Conservation (phyloP, 257 asterid genomes). For the Primulina huaijiensis region DNA sequence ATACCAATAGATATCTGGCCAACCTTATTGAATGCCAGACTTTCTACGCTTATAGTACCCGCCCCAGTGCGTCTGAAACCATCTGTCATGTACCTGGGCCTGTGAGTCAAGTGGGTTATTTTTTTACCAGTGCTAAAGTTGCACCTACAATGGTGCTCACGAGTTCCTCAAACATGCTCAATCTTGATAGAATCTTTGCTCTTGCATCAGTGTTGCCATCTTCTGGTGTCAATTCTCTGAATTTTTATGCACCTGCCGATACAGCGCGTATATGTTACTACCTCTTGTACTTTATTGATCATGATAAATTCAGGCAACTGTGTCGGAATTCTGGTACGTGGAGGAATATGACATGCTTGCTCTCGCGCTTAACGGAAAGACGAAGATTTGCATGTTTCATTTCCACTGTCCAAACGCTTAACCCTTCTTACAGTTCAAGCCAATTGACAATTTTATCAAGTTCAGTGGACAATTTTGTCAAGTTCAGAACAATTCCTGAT, state of each 20-base stretch:
- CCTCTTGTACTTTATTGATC: background rate
- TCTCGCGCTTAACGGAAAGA: conserved; percentile 72
- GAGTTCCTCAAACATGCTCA: background rate
- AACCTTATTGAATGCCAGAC: background rate
- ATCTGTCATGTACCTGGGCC: background rate
- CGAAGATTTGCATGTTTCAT: conserved; percentile 57
- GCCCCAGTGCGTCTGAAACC: background rate
- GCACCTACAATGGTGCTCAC: background rate
- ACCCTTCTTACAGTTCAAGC: conserved; percentile 7
- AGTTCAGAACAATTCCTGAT: background rate
- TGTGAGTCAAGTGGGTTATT: background rate
- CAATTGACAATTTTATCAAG: background rate
- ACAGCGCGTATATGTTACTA: background rate
- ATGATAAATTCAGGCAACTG: conserved; percentile 51
- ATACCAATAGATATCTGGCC: background rate
- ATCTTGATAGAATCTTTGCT: background rate
- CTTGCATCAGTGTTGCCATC: background rate
- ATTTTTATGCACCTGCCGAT: background rate
- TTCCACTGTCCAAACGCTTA: conserved; percentile 48
- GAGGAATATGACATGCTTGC: conserved; percentile 89
- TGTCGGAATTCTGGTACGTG: conserved; percentile 88
- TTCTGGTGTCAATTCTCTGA: background rate
- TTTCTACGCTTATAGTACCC: background rate
- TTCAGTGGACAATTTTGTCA: background rate
- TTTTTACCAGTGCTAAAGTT: background rate